A percentile compares a stretch with the other conserved stretches of the same genome.
Conservation (phyloP, 768 basidiomycete species). For the Kwoniella sp. region DNA sequence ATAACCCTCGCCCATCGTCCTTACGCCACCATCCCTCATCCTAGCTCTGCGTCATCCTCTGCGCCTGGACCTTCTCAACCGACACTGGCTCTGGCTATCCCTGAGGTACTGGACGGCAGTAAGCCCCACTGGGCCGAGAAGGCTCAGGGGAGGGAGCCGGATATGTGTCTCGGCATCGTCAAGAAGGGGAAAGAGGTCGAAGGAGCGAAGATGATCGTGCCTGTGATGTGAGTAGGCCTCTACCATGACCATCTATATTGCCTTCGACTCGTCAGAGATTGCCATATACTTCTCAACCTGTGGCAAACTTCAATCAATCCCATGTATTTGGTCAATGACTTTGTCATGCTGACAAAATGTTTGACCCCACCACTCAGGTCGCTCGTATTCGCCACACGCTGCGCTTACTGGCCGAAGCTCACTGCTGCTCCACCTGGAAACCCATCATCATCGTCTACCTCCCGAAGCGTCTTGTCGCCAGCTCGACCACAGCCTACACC, state of each 20-base stretch:
- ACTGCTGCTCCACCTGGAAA: not conserved
- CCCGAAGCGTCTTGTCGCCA: slow-evolving; percentile 1
- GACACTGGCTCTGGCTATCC: slow-evolving; percentile 19
- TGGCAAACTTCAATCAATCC: too few species aligned
- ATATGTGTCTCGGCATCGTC: slow-evolving; percentile 25
- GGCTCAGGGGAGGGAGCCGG: slow-evolving; percentile 20
- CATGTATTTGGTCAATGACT: too few species aligned
- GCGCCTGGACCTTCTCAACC: not conserved
- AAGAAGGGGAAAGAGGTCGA: slow-evolving; percentile 16
- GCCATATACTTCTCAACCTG: too few species aligned
- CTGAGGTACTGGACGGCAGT: slow-evolving; percentile 12
- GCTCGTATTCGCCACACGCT: slow-evolving; percentile 30
- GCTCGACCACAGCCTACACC: not conserved
- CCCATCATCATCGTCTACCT: not conserved
- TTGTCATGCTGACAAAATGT: not conserved
- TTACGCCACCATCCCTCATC: slow-evolving; percentile 11
- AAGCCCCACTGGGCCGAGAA: slow-evolving; percentile 7
- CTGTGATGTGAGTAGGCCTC: slow-evolving; percentile 18
- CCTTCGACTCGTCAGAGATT: too few species aligned
- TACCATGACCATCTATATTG: not conserved
- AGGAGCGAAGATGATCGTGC: slow-evolving; percentile 7
- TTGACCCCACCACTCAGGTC: slow-evolving; percentile 1
- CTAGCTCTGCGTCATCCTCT: not conserved
- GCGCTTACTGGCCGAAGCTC: slow-evolving; percentile 25
- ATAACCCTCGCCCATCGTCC: slow-evolving; percentile 11